phyloP scores from a whole-genome alignment of 73 alveolate genomes.

The Effrenium voratum region DNA sequence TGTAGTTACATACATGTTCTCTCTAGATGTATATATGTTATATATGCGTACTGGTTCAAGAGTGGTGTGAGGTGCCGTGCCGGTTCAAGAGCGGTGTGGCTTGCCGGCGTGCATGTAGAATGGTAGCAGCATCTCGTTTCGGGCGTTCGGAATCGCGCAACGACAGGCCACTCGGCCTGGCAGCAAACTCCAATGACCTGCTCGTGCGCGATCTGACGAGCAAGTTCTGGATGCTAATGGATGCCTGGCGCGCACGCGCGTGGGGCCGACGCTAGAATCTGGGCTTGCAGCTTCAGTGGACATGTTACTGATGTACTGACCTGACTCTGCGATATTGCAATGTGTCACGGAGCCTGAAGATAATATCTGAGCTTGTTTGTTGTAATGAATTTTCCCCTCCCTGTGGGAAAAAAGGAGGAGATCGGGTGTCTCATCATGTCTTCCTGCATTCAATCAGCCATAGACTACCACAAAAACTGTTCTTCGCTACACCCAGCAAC shows the following conservation, averaged over 20 bases:
- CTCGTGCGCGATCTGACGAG: conserved; percentile 52
- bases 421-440: too few species aligned
- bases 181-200: conserved; percentile 13
- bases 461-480: too few species aligned
- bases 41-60: neutral
- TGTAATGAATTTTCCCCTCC: too few species aligned
- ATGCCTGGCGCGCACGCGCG: neutral
- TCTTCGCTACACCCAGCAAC: too few species aligned
- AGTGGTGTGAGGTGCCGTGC: neutral
- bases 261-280: neutral
- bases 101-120: neutral
- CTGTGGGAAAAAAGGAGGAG: too few species aligned
- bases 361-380: too few species aligned
- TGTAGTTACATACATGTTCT: neutral
- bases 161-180: neutral
- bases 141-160: neutral
- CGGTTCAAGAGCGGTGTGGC: neutral
- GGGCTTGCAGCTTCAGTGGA: neutral
- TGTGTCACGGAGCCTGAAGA: neutral
- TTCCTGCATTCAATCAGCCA: too few species aligned
- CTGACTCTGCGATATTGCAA: neutral
- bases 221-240: conserved; percentile 22
- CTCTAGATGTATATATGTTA: neutral
- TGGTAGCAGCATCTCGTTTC: neutral
- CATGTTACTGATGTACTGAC: neutral